Percentiles rank a stretch among this genome's conserved stretches.
Evolutionary conservation across 2,329 filamentous ascomycete genomes (phyloP).

Genomic region (Penicillium nordicum): DNA sequence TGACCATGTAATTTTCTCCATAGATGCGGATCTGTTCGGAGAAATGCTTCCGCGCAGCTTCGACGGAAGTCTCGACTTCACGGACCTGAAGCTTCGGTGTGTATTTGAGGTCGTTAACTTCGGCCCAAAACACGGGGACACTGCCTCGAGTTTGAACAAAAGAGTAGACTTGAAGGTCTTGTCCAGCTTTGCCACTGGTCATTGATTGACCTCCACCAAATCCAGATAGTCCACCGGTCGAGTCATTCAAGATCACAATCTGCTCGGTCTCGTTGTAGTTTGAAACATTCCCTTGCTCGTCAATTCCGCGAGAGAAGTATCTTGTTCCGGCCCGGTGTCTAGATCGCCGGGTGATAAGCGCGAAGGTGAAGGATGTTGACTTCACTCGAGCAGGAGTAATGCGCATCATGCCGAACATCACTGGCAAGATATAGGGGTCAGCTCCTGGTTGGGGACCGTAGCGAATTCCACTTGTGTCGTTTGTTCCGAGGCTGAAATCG

Average conservation of each 20-base stretch:
- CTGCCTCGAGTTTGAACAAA: slow-evolving; percentile 97
- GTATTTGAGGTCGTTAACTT: slow-evolving; percentile 90
- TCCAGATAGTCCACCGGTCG: slow-evolving; percentile 68
- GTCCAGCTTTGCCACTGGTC: slow-evolving; percentile 68
- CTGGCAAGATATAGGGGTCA: slow-evolving; percentile 89
- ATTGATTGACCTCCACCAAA: slow-evolving; percentile 74
- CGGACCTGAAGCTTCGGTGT: slow-evolving; percentile 86
- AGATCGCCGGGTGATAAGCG: slow-evolving; percentile 83
- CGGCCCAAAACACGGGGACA: slow-evolving; percentile 93
- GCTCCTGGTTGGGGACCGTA: slow-evolving; percentile 64
- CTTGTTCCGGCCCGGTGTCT: slow-evolving; percentile 85
- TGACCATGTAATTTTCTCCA: slow-evolving; percentile 95
- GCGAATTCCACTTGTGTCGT: slow-evolving; percentile 45
- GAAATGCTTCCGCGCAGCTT: slow-evolving; percentile 82
- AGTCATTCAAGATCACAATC: slow-evolving; percentile 82
- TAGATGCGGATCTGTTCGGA: slow-evolving; percentile 90
- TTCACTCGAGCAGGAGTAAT: slow-evolving; percentile 86
- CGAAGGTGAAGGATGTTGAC: slow-evolving; percentile 75
- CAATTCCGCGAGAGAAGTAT: slow-evolving; percentile 91
- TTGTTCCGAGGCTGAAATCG: slow-evolving; percentile 68
- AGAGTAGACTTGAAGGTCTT: slow-evolving; percentile 83
- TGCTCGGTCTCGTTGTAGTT: slow-evolving; percentile 99
- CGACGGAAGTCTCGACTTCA: slow-evolving; percentile 72
- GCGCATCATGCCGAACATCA: slow-evolving; percentile 95
- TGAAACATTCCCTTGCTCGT: slow-evolving; percentile 90